Conservation (phyloP, 768 basidiomycete species). For the Psilocybe subaeruginosa region DNA sequence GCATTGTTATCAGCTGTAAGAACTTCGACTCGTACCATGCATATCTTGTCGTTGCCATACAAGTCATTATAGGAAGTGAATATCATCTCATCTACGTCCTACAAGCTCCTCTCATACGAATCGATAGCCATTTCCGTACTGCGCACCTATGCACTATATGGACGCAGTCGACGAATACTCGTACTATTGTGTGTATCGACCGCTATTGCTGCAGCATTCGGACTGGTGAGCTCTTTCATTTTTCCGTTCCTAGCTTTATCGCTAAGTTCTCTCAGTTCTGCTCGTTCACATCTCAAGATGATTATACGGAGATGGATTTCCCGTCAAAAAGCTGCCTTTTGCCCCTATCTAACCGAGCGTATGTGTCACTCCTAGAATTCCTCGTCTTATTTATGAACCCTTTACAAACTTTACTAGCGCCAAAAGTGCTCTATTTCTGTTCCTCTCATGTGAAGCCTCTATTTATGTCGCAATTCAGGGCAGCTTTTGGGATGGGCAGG, state of each 20-base stretch:
- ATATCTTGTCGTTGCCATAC: conserved; percentile 1
- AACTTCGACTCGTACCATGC: not conserved
- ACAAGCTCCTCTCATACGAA: not conserved
- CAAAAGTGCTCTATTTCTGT: not conserved
- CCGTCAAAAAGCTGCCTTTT: conserved; percentile 1
- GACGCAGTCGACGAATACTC: not conserved
- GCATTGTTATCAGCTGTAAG: not conserved
- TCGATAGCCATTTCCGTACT: conserved; percentile 1
- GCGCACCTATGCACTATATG: conserved; percentile 5
- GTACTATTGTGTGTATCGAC: not conserved
- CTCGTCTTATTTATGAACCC: not conserved
- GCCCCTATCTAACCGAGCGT: not conserved
- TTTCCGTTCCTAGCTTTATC: not conserved
- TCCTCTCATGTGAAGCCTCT: not conserved
- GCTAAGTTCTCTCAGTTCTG: not conserved
- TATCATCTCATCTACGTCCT: not conserved
- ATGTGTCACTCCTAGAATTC: not conserved
- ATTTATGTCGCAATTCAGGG: not conserved
- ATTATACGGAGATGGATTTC: not conserved
- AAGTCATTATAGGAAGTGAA: not conserved
- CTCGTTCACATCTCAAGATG: not conserved
- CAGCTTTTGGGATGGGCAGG: not conserved
- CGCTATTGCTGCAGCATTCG: not conserved
- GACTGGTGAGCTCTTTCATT: not conserved
- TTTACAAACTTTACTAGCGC: not conserved